A percentile compares a stretch with the other conserved stretches of the same genome.
Evolutionary conservation across 1,284 basidiomycete genomes (phyloP).

Genomic region (Puccinia polysora): DNA sequence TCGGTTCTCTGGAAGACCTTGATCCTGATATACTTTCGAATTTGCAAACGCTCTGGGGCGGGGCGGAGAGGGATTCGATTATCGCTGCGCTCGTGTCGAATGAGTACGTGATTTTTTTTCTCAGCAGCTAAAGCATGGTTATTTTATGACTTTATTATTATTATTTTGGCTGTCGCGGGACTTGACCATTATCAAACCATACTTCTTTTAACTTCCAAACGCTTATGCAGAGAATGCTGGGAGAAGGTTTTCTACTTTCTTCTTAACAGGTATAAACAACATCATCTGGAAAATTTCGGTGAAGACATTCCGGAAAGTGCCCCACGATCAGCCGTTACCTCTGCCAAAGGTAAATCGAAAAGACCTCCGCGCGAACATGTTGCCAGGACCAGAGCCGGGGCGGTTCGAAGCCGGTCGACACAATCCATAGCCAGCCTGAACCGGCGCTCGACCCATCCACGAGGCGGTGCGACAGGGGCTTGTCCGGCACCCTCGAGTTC

Average conservation of each 20-base stretch:
- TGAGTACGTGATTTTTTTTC: conserved; percentile 18
- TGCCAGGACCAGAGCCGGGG: conserved; percentile 23
- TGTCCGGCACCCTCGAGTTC: conserved; percentile 31
- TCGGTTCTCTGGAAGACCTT: conserved; percentile 63
- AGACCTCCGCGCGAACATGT: conserved; percentile 37
- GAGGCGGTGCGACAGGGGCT: conserved; percentile 7
- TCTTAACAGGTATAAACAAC: conserved; percentile 70
- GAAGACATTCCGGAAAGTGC: conserved; percentile 60
- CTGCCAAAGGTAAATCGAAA: conserved; percentile 17
- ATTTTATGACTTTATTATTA: background rate
- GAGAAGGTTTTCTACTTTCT: conserved; percentile 89
- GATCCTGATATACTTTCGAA: conserved; percentile 87
- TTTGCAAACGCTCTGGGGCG: conserved; percentile 83
- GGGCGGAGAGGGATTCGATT: conserved; percentile 67
- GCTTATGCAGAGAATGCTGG: conserved; percentile 66
- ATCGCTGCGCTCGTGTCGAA: conserved; percentile 59
- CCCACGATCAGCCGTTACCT: background rate
- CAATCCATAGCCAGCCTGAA: conserved; percentile 36
- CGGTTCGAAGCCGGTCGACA: conserved; percentile 38
- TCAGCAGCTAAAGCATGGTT: background rate
- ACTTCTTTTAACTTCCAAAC: conserved; percentile 57
- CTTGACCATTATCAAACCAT: background rate
- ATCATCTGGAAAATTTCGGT: conserved; percentile 63
- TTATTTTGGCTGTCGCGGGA: background rate
- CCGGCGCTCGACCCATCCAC: conserved; percentile 12